Percentiles rank a stretch among this genome's conserved stretches.
Conservation (phyloP, 768 basidiomycete genomes). For the Mycena latifolia region DNA sequence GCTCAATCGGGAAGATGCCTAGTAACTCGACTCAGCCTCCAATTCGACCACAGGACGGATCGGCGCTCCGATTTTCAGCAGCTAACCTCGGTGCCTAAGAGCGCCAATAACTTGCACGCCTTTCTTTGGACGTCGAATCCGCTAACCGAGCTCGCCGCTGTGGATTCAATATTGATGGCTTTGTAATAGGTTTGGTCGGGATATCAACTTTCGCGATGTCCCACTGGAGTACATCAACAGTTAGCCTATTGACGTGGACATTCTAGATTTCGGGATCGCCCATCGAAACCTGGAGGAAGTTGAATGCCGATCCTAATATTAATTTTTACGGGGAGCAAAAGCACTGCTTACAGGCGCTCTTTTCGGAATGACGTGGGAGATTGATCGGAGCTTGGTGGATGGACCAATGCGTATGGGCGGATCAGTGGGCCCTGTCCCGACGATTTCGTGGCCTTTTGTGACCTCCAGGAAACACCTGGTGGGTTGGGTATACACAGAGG, state of each 20-base stretch:
- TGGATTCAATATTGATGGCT: not conserved
- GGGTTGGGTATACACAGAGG: no score
- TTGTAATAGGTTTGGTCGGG: no score
- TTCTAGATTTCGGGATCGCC: constrained; percentile 27
- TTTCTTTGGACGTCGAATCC: not conserved
- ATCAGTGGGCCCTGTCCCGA: no score
- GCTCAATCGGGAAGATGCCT: constrained; percentile 5
- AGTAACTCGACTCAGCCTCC: no score
- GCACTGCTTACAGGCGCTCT: constrained; percentile 15
- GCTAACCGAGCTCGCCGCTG: not conserved
- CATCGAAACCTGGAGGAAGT: constrained; percentile 2
- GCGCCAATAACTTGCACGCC: not conserved
- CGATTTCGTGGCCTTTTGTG: no score
- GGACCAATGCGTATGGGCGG: no score
- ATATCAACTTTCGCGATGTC: no score
- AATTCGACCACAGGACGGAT: no score
- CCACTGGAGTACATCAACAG: no score
- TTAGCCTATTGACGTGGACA: constrained; percentile 9
- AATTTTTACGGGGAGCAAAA: not conserved
- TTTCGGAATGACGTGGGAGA: constrained; percentile 6
- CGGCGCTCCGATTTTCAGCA: no score
- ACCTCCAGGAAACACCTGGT: no score
- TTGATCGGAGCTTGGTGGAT: constrained; percentile 22
- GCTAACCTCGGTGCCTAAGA: no score
- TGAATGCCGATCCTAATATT: constrained; percentile 10